A percentile compares a stretch with the other conserved stretches of the same genome.
Conservation (phyloP, 202 grass and related monocot species). For the Dendrocalamus latiflorus region DNA sequence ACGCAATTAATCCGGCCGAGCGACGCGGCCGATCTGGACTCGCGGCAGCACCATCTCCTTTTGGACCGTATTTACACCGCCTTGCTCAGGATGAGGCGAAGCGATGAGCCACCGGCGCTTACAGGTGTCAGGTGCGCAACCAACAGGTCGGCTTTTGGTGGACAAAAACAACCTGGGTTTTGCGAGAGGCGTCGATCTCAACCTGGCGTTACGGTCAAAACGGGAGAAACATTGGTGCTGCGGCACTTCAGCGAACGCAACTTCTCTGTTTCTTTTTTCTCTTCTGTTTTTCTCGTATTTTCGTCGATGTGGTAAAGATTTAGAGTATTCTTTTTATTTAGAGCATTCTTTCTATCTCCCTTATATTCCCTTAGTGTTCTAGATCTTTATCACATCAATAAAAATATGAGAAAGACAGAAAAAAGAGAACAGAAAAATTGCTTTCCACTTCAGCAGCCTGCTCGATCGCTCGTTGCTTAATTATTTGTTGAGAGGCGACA, state of each 20-base stretch:
- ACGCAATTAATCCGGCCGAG: background rate
- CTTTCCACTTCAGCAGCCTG: too few species aligned
- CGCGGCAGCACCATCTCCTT: background rate
- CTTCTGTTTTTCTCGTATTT: too few species aligned
- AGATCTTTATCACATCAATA: too few species aligned
- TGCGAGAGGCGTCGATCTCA: background rate
- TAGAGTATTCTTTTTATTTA: too few species aligned
- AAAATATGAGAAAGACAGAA: too few species aligned
- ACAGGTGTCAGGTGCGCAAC: conserved; percentile 30
- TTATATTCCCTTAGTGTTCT: too few species aligned
- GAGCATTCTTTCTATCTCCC: too few species aligned
- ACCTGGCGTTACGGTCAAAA: background rate
- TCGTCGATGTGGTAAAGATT: too few species aligned
- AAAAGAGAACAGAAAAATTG: too few species aligned
- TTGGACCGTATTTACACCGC: conserved; percentile 1
- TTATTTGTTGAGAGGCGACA: background rate
- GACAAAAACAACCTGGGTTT: background rate
- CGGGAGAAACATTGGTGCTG: background rate
- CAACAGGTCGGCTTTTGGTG: background rate
- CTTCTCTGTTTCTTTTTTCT: too few species aligned
- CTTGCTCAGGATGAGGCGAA: background rate
- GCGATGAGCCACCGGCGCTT: background rate
- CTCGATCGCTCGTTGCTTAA: background rate
- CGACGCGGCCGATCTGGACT: background rate
- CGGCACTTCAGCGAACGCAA: background rate